phyloP scores from a whole-genome alignment of 2,329 filamentous ascomycete species.

The Fusarium circinatum region DNA sequence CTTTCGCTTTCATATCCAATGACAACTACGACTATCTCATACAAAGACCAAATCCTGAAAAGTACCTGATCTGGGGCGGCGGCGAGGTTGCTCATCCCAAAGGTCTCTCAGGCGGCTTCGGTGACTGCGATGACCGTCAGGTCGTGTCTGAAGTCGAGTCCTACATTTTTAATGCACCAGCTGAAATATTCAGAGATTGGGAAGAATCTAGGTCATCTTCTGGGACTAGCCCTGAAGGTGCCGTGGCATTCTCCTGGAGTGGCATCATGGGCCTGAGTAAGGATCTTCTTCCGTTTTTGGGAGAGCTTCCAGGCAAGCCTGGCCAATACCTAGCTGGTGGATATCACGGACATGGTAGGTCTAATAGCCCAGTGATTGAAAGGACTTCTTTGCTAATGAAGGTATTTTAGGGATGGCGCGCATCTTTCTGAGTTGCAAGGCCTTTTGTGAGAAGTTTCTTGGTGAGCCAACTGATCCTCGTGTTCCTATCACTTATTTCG shows the following conservation, averaged over 20 bases:
- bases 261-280: neutral
- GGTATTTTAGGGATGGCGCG: neutral
- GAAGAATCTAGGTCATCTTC: neutral
- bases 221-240: neutral
- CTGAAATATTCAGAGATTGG: neutral
- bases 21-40: neutral
- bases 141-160: neutral
- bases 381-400: neutral
- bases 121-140: neutral
- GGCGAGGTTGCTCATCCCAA: neutral
- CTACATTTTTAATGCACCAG: neutral
- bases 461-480: neutral
- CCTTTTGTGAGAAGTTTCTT: neutral
- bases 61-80: neutral
- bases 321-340: neutral
- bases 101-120: neutral
- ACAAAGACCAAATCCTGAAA: neutral
- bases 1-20: neutral
- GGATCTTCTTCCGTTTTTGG: neutral
- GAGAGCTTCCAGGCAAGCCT: neutral
- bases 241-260: neutral
- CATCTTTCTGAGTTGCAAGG: neutral
- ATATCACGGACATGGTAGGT: neutral
- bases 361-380: neutral
- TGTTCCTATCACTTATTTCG: neutral